Evolutionary conservation across 805 yeast species (phyloP).

Genomic region (Kuraishia borneana): DNA sequence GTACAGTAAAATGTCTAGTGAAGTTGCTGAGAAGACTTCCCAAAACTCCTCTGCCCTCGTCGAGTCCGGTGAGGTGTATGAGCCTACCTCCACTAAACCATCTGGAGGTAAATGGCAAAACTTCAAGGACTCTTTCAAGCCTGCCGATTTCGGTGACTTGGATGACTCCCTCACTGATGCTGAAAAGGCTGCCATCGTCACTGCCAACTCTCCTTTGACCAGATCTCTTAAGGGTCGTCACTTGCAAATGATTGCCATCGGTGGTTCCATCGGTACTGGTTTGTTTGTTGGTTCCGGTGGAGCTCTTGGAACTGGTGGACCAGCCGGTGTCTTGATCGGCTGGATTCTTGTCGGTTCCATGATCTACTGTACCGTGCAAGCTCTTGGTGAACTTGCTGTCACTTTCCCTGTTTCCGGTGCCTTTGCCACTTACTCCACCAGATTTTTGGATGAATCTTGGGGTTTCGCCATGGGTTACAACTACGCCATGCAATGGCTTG

Average conservation of each 20-base stretch:
- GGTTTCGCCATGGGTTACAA: slow-evolving; percentile 57
- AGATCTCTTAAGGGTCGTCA: slow-evolving; percentile 44
- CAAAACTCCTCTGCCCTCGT: neutral
- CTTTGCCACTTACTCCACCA: slow-evolving; percentile 46
- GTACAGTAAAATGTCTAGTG: too few relatives aligned
- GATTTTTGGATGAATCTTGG: slow-evolving; percentile 47
- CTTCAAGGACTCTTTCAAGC: slow-evolving; percentile 11
- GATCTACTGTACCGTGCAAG: slow-evolving; percentile 53
- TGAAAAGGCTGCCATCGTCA: slow-evolving; percentile 26
- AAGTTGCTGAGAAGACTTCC: neutral
- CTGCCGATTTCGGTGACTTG: slow-evolving; percentile 15
- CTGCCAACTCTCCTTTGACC: slow-evolving; percentile 30
- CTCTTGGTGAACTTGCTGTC: slow-evolving; percentile 54
- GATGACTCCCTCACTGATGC: slow-evolving; percentile 21
- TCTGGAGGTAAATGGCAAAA: slow-evolving; percentile 3
- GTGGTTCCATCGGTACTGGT: slow-evolving; percentile 81
- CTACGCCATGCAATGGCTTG: slow-evolving; percentile 44
- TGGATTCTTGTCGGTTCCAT: slow-evolving; percentile 48
- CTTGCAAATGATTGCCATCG: slow-evolving; percentile 72
- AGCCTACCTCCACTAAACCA: neutral
- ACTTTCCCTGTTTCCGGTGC: slow-evolving; percentile 57
- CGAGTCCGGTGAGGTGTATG: slow-evolving; percentile 1
- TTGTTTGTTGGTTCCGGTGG: slow-evolving; percentile 65
- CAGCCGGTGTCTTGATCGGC: slow-evolving; percentile 57
- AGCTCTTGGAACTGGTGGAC: slow-evolving; percentile 56